These are phyloP conservation scores for Brassica cretica DNA, from an alignment of 345 rosid species.

Conservation along the genomic window DNA sequence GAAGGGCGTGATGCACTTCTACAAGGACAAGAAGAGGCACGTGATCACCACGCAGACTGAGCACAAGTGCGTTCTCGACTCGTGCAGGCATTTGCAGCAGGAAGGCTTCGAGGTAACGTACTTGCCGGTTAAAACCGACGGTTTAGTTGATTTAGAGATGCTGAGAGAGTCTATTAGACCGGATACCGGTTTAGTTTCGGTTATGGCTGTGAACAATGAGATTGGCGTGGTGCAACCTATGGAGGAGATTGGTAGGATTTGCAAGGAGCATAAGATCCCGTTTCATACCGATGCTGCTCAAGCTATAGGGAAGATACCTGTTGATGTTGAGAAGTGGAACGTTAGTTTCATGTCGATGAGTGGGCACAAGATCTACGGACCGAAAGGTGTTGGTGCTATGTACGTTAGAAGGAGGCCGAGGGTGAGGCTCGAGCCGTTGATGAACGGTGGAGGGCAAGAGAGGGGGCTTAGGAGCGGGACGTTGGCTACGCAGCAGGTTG, in stretches of 20 bases:
- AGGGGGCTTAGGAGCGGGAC: neutral
- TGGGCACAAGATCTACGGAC: neutral
- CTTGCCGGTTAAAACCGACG: neutral
- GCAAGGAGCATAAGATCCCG: neutral
- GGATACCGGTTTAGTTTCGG: neutral
- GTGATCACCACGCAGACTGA: neutral
- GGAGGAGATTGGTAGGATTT: neutral
- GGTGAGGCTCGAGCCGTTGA: neutral
- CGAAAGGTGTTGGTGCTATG: neutral
- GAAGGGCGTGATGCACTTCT: neutral
- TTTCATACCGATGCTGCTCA: neutral
- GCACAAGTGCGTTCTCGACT: neutral
- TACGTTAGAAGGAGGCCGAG: neutral
- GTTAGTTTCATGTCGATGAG: conserved; percentile 1
- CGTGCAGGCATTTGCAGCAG: neutral
- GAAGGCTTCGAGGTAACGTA: neutral
- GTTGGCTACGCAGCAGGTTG: neutral
- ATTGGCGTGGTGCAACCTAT: neutral
- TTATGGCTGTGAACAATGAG: neutral
- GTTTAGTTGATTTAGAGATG: neutral
- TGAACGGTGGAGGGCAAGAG: conserved; percentile 1
- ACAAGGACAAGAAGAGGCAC: neutral
- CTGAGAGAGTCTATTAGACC: neutral
- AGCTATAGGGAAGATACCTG: neutral
- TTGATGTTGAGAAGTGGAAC: neutral